Evolutionary conservation across 495 filamentous ascomycete species (phyloP).

Genomic region (Aspergillus panamensis): DNA sequence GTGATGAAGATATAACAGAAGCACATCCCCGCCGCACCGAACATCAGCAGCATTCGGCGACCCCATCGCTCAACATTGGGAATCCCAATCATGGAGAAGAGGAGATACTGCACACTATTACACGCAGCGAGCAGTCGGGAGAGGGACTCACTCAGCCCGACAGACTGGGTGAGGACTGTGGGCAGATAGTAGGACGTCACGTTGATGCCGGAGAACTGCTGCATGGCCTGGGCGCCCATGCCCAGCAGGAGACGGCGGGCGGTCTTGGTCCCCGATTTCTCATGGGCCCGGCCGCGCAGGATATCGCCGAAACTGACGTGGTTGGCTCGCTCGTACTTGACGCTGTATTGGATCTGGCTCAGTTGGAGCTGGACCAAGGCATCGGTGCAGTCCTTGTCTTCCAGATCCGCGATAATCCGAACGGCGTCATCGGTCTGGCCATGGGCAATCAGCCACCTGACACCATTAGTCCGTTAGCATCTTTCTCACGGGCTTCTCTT

Average conservation of each 20-base stretch:
- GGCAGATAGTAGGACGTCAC: conserved; percentile 29
- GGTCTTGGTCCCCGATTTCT: conserved; percentile 28
- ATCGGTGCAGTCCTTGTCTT: conserved; percentile 38
- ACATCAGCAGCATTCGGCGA: conserved; percentile 35
- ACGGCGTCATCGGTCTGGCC: conserved; percentile 38
- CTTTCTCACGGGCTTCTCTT: not conserved
- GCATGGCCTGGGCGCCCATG: conserved; percentile 45
- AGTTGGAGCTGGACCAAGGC: conserved; percentile 36
- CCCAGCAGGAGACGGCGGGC: conserved; percentile 42
- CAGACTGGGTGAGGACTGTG: conserved; percentile 25
- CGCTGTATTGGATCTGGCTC: conserved; percentile 39
- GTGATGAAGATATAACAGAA: conserved; percentile 51
- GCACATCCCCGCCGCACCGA: conserved; percentile 39
- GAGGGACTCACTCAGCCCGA: conserved; percentile 42
- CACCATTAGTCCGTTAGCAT: too few species aligned
- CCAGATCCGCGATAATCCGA: conserved; percentile 42
- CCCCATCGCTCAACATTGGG: conserved; percentile 44
- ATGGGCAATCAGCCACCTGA: conserved; percentile 40
- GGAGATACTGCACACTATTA: conserved; percentile 12
- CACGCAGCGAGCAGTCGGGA: conserved; percentile 28
- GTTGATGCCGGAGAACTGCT: conserved; percentile 37
- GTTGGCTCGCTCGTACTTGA: conserved; percentile 42
- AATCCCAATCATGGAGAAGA: conserved; percentile 40
- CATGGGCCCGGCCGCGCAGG: conserved; percentile 24
- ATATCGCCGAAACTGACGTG: conserved; percentile 38